Evolutionary conservation across 1,139 yeast genomes (phyloP).

Genomic region (Scheffersomyces insectosa): DNA sequence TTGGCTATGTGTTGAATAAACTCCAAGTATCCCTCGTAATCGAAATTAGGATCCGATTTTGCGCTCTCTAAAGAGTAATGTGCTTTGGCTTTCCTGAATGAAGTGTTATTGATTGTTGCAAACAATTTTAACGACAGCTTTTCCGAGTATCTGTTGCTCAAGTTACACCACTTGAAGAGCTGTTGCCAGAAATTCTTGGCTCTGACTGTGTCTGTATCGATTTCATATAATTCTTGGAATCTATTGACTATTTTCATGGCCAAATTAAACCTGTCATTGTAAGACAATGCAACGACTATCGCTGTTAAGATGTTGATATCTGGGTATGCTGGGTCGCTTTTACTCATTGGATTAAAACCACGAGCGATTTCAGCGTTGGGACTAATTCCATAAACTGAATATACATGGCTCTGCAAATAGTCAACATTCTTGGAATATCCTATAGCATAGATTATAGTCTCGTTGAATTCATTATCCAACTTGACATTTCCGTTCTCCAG

Average conservation of each 20-base stretch:
- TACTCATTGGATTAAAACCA: constrained; percentile 2
- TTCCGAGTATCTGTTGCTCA: constrained; percentile 19
- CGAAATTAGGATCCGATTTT: constrained; percentile 37
- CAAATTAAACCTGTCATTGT: constrained; percentile 30
- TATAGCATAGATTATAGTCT: constrained; percentile 32
- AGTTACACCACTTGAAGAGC: constrained; percentile 39
- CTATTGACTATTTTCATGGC: constrained; percentile 37
- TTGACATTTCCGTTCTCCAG: constrained; percentile 10
- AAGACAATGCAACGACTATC: constrained; percentile 32
- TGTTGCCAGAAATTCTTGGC: constrained; percentile 38
- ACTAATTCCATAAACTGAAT: constrained; percentile 34
- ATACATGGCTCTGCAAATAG: constrained; percentile 27
- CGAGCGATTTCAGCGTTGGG: constrained; percentile 19
- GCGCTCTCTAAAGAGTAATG: constrained; percentile 25
- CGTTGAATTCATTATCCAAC: constrained; percentile 23
- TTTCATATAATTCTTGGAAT: constrained; percentile 33
- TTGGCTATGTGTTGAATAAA: constrained; percentile 26
- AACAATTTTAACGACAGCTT: background rate
- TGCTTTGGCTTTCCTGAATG: constrained; percentile 3
- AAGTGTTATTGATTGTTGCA: background rate
- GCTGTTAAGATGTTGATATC: constrained; percentile 26
- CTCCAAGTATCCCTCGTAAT: constrained; percentile 38
- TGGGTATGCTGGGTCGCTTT: constrained; percentile 28
- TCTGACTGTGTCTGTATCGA: constrained; percentile 19
- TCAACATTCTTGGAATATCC: constrained; percentile 30